Conservation (phyloP, 2,329 filamentous ascomycete species). For the Orbilia blumenaviensis region DNA sequence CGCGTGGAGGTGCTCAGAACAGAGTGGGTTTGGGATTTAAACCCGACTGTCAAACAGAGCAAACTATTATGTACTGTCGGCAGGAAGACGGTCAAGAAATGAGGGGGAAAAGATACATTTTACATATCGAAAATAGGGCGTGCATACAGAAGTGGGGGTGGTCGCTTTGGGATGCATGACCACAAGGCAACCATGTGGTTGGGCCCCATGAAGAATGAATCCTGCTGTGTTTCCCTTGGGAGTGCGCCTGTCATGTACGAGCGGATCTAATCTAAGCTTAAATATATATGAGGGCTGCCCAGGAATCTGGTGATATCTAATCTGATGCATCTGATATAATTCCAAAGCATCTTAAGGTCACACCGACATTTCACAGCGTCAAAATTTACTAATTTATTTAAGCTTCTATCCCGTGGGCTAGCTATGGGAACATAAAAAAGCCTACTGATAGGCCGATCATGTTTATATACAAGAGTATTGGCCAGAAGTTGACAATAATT, state of each 20-base stretch:
- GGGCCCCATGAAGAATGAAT: slow-evolving; percentile 7
- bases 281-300: slow-evolving; percentile 11
- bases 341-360: neutral
- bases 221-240: neutral
- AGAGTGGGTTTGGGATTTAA: neutral
- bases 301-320: slow-evolving; percentile 46
- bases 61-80: slow-evolving; percentile 3
- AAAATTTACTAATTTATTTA: too few species aligned
- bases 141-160: neutral
- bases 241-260: neutral
- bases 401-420: neutral
- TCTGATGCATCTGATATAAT: slow-evolving; percentile 48
- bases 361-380: neutral
- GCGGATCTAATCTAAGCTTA: slow-evolving; percentile 54
- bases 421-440: neutral
- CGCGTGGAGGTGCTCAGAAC: slow-evolving; percentile 17
- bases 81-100: neutral
- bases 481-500: neutral
- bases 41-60: slow-evolving; percentile 22
- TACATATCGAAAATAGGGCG: neutral
- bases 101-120: neutral
- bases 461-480: neutral
- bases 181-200: slow-evolving; percentile 23
- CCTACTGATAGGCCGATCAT: neutral
- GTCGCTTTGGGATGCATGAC: slow-evolving; percentile 8